Evolutionary conservation across 2,329 filamentous ascomycete genomes (phyloP), one percentile per base, ranked within the genome.

Genomic region (Trichoderma oligosporum): DNA sequence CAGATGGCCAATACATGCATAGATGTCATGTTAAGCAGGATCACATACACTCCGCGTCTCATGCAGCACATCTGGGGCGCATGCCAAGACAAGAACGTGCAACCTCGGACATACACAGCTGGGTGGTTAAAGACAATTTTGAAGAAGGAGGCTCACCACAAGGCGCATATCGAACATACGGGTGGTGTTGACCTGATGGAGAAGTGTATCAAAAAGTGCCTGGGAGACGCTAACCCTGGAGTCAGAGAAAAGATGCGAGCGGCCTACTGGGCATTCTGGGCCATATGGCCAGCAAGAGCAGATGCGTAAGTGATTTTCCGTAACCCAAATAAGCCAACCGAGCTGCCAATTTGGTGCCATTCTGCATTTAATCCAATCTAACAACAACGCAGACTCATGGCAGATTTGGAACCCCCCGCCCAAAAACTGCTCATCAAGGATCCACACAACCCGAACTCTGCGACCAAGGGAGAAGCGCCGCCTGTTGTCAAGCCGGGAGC

Each of bases 11-110:
- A 95, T 67, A 71, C 77, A 14, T 90, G 89, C 0, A 86, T 96
- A n/a, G 87, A 94, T 63, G 84, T 80, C 18, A 86, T 99, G 52
- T 82, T 97, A 61, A 82, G 84, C 61, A 86, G 87, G 64, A 87
- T 88, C 27, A 87, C 91, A 0, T 97, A 93, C 73, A 92, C 82
- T 61, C 77, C 80, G 59, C 87, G 91, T 25, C 80, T 97, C 61
- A 82, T 97, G 78, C 89, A 96, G 70, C 93, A 97, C 66, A 78
- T 97, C 46, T 89, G 85, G 77, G 76, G 77, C 54, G 92, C 93
- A 22, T 88, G 83, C 61, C 88, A 95, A 69, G 93, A 99, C 75
- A 97, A 97, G 76, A 97, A 97, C 67, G 87, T 92, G 2, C 88
- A 94, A 67, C 87, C 92, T 14, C 85, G 94, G 60, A 83, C 83